These are phyloP conservation scores for Umbilicus rupestris DNA, from an alignment of 164 flowering plant species.

Conservation along the genomic window DNA sequence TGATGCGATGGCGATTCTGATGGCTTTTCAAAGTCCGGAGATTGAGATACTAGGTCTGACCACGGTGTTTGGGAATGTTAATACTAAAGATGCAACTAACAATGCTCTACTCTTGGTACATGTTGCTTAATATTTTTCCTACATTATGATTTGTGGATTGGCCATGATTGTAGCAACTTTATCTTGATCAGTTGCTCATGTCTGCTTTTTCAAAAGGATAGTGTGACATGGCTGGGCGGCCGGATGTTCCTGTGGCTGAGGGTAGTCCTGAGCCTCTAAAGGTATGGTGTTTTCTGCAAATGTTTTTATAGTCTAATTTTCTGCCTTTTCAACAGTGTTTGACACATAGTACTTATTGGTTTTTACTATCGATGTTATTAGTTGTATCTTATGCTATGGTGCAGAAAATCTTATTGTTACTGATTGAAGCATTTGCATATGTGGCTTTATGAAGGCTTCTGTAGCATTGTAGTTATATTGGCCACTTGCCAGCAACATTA, in stretches of 20 bases:
- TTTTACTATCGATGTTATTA: not conserved
- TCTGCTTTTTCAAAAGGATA: slow-evolving; percentile 61
- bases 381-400: not conserved
- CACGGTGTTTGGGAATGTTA: slow-evolving; percentile 76
- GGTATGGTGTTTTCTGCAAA: slow-evolving; percentile 29
- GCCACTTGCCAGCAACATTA: not conserved
- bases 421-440: not conserved
- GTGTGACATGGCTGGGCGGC: slow-evolving; percentile 96
- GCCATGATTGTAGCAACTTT: not conserved
- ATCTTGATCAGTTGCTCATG: slow-evolving; percentile 33
- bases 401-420: not conserved
- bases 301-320: too few relatives aligned
- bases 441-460: not conserved
- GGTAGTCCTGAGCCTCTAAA: slow-evolving; percentile 80
- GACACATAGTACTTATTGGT: not conserved
- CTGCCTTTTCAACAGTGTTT: not conserved
- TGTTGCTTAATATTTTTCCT: not conserved
- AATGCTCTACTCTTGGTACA: slow-evolving; percentile 91
- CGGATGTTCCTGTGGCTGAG: slow-evolving; percentile 77
- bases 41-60: slow-evolving; percentile 83
- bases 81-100: slow-evolving; percentile 70
- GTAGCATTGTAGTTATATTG: not conserved
- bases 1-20: slow-evolving; percentile 91
- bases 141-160: not conserved
- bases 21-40: slow-evolving; percentile 84